Evolutionary conservation across 768 basidiomycete genomes (phyloP), one percentile per base, ranked within the genome.

Genomic region (Phlebiopsis gigantea): DNA sequence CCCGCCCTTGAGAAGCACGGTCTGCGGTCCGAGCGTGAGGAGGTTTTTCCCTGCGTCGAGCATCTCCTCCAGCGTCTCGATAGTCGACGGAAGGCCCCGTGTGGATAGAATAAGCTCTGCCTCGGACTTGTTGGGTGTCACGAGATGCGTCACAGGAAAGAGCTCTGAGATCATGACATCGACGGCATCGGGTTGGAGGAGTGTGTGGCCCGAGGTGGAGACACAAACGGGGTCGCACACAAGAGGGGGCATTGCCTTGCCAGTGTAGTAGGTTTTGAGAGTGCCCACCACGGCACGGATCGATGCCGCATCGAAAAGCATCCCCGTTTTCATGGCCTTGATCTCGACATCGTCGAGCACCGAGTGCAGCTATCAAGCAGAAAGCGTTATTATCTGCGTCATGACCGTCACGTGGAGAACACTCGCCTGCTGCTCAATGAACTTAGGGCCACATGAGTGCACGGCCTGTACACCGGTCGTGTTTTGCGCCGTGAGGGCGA

Each of bases 211-310:
- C 0, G 90, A 92, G 0, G 94, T 96, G 2, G 91, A 92, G 1
- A 96, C 89, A 65, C 86, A 93, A 9, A 98, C 93, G 0, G 94
- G 93, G 66, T 98, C 94, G 58, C 90, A 83, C 25, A 96, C 81
- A 19, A 94, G 72, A 0, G 83, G 81, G 0, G 84, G 78, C 26
- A 70, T 60, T 9, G 57, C 57, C 10, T 64, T 59, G 22, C 26
- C 42, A 24, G 54, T 52, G 63, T 77, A 81, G 59, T 76, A 72
- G 0, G 61, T 43, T 43, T 69, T 77, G 43, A 94, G 76, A 10
- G 79, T 72, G 1, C 69, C 58, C 1, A 80, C 78, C 3, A 92
- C 77, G 0, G 78, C 74, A 10, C 66, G 71, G 22, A 82, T 80
- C 45, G 76, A 82, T 0, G 71, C 75, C 0, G 78, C 74, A 57